Base-by-base conservation (phyloP, 2,329 filamentous ascomycete species). In the Byssoonygena ceratinophila region DNA sequence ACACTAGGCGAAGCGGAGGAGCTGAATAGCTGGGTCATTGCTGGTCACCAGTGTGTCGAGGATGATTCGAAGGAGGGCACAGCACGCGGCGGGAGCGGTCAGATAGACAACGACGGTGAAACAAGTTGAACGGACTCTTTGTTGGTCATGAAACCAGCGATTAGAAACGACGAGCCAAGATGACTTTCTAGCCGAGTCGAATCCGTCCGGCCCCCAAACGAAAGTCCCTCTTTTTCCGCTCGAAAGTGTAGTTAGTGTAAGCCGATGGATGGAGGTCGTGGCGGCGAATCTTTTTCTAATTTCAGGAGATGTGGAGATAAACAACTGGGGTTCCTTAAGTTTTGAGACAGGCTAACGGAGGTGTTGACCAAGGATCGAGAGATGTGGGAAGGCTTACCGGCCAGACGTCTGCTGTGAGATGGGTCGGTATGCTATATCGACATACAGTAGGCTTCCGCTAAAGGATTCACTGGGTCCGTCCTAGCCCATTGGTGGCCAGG, bases 21-120 rank as follows among this genome's bases (percentile, higher is more conserved):
- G 55, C 65, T 65, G 59, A 72, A 71, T 50, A 72, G 63, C 59
- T 72, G 69, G 55, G 70, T 72, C 70, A 72, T 72, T 37, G 51
- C 51, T 41, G 51, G 18, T 25, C 43, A 29, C 8, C 7, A 5
- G 23, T 3, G n/a, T 23, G 7, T 29, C 23, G 23, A n/a, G n/a
- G 45, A 20, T 37, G 16, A 16, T 20, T 41, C 9, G 23, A 18
- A 20, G 36, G 18, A 32, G 11, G 22, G 4, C 3, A 16, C 8
- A 29, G 14, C 20, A 9, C 12, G 12, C 11, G 23, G 29, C 25
- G 4, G 3, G 7, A 36, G 22, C 18, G 6, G 4, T 18, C 4
- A n/a, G 18, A n/a, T 32, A 9, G 39, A 14, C 37, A 41, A 23
- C 40, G 40, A 8, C 22, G 40, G 20, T 27, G 40, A 44, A 44